Evolutionary conservation across 1,284 basidiomycete species (phyloP), one percentile per base, ranked within the genome.

Genomic region (Cutaneotrichosporon cavernicola): DNA sequence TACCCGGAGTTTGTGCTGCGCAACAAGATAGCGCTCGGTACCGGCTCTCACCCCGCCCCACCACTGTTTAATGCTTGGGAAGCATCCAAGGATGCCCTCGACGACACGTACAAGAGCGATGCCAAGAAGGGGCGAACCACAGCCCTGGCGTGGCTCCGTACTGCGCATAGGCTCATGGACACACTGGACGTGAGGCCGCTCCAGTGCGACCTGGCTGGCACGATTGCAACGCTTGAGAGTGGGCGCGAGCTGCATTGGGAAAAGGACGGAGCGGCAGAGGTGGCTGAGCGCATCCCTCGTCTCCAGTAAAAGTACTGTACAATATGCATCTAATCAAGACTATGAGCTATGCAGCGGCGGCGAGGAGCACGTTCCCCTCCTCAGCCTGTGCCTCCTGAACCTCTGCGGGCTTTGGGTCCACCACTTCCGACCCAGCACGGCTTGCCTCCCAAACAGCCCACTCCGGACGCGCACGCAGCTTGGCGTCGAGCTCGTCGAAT

Each of bases 1-100:
- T 14, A 11, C 2, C 18, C 57, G 22, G 64, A 65, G 57, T 68
- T 68, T 21, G 32, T 58, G 4, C 55, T 63, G n/a, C 67, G 67
- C 14, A 57, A 65, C 60, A 68, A 68, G 62, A 60, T 65, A 6
- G 52, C 60, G n/a, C 56, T 61, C 6, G 21, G 43, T 8, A 43
- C 51, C 2, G 47, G 43, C 6, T 53, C 40, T 7, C 43, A 55
- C 30, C 60, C 60, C 10, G 53, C 47, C 21, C 31, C 21, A 10
- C 61, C 61, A 0, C 21, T 57, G 9, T 53, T 43, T 18, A 50
- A 36, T 10, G 55, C 32, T 11, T 64, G 63, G 63, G 55, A 58
- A 30, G 59, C 56, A 1, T 36, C 59, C 1, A 50, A 38, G 21
- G 31, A 22, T 4, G 63, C 63, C 1, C 56, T 64, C 4, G 59